Base-by-base conservation (phyloP, 768 basidiomycete species). In the Cytidiella melzeri region DNA sequence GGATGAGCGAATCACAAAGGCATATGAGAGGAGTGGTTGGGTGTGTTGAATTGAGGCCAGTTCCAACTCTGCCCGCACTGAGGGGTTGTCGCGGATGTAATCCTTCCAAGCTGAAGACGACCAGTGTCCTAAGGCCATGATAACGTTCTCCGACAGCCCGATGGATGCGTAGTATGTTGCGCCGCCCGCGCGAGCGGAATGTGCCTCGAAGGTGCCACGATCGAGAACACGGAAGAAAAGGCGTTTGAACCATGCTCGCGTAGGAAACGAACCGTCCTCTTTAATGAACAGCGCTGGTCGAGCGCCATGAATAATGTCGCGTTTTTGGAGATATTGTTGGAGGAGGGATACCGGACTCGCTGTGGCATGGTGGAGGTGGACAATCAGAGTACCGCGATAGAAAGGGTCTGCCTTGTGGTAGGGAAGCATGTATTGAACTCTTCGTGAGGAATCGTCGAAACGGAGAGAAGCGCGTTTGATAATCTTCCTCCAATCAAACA, bases 61-160 rank as follows among this genome's bases (percentile, higher is more conserved):
- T n/a, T n/a, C n/a, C n/a, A n/a, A n/a, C n/a, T n/a, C n/a, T n/a
- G n/a, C n/a, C n/a, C n/a, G n/a, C n/a, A n/a, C n/a, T n/a, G n/a
- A n/a, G n/a, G 70, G 70, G 43, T 73, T 55, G 45, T 72, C 65
- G 2, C 70, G 61, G n/a, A 75, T 68, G 55, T 75, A 74, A 23
- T 62, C 56, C 25, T 61, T 55, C 49, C 61, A 74, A 0, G 68
- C 52, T 1, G 63, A 56, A 0, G 69, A 72, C 0, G 68, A 50
- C 73, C 74, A 75, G 0, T 70, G 58, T 0, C 73, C 71, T 0
- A 60, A 50, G 0, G 63, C 66, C 46, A 71, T 71, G 38, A 75
- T 74, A 20, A 57, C 27, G 27, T 57, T 43, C 1, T 63, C 59
- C 0, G 67, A 42, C 1, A 60, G 54, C 0, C 72, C 69, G 0